A percentile compares a stretch with the other conserved stretches of the same genome.
These are phyloP conservation scores for Suhomyces faveliae DNA, from an alignment of 805 yeast species.

Conservation along the genomic window DNA sequence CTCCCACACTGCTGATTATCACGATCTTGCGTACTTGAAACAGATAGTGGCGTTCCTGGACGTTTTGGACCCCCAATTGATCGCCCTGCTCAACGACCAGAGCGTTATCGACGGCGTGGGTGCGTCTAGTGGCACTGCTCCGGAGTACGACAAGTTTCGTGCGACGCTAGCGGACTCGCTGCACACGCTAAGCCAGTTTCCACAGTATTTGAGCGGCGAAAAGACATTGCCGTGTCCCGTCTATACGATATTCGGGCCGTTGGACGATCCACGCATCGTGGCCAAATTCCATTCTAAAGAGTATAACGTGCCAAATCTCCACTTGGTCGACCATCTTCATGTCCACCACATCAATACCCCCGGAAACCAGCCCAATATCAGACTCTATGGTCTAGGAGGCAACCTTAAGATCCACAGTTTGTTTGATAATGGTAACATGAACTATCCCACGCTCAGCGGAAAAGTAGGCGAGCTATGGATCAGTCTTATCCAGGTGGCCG, in stretches of 20 bases:
- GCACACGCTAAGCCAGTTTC: conserved; percentile 18
- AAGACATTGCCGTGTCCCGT: conserved; percentile 55
- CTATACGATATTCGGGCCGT: conserved; percentile 73
- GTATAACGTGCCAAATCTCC: conserved; percentile 54
- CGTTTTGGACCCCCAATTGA: conserved; percentile 47
- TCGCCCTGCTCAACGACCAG: conserved; percentile 51
- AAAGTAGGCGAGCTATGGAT: conserved; percentile 67
- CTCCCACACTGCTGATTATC: conserved; percentile 50
- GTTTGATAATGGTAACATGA: conserved; percentile 46
- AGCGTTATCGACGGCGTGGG: conserved; percentile 6
- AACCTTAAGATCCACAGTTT: conserved; percentile 62
- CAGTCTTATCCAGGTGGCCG: conserved; percentile 68
- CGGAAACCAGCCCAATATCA: conserved; percentile 40
- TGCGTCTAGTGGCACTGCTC: not conserved
- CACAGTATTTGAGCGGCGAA: conserved; percentile 34
- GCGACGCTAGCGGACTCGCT: conserved; percentile 8
- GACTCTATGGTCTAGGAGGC: conserved; percentile 73
- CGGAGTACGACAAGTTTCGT: conserved; percentile 6
- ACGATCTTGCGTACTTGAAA: conserved; percentile 54
- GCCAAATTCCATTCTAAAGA: conserved; percentile 58
- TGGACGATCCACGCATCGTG: conserved; percentile 69
- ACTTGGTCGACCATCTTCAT: conserved; percentile 58
- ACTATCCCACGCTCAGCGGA: conserved; percentile 19
- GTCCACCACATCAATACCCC: conserved; percentile 43
- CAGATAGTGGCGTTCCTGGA: conserved; percentile 69